These are phyloP conservation scores for Kazachstania taianensis DNA, from an alignment of 805 yeast genomes.

Conservation along the genomic window DNA sequence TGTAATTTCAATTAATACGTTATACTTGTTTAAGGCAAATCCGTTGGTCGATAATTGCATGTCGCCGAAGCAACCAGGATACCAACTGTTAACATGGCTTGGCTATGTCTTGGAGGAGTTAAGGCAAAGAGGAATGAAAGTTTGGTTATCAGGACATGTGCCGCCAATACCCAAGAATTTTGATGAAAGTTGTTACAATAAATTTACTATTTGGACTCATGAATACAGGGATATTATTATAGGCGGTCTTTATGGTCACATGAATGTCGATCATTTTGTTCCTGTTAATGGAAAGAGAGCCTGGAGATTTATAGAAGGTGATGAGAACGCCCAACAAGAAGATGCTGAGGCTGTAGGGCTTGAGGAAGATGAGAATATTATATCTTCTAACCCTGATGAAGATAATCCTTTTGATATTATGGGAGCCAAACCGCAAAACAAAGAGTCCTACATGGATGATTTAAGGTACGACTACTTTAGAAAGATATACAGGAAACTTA, in stretches of 20 bases:
- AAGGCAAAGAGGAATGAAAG: constrained; percentile 66
- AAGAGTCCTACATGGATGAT: constrained; percentile 50
- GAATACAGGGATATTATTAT: constrained; percentile 77
- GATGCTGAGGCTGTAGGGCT: background rate
- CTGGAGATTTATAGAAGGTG: constrained; percentile 34
- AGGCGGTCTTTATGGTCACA: constrained; percentile 81
- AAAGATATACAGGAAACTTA: constrained; percentile 31
- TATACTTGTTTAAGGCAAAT: constrained; percentile 64
- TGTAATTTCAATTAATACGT: constrained; percentile 66
- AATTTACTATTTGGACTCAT: constrained; percentile 69
- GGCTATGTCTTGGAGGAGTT: constrained; percentile 65
- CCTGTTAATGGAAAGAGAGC: constrained; percentile 67
- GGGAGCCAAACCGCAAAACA: constrained; percentile 62
- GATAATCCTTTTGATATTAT: constrained; percentile 28
- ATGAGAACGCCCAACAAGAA: constrained; percentile 1
- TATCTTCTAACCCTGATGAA: constrained; percentile 28
- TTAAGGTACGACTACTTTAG: constrained; percentile 48
- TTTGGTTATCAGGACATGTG: constrained; percentile 82
- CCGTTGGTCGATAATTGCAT: constrained; percentile 81
- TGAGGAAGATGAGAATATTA: constrained; percentile 21
- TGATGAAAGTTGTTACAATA: constrained; percentile 62
- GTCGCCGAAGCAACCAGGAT: constrained; percentile 65
- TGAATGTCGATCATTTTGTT: constrained; percentile 81
- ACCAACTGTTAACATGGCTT: constrained; percentile 64
- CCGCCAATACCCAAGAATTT: constrained; percentile 76